These are phyloP conservation scores for Mesembryanthemum crystallinum DNA, from an alignment of 148 eudicot genomes.

Conservation along the genomic window DNA sequence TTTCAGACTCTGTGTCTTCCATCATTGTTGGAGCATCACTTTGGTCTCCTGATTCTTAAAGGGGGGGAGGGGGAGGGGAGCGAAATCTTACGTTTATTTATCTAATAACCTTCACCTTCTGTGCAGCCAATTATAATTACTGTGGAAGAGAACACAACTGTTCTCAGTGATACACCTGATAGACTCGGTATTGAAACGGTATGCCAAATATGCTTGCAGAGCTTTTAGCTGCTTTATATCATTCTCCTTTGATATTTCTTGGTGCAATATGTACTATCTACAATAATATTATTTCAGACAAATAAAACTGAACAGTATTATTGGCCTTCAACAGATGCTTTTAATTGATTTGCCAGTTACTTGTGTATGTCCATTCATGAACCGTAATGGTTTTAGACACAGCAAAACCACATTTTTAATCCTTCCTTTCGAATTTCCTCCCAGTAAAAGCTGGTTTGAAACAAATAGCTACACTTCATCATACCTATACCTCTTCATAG, in stretches of 20 bases:
- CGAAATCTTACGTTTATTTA: background rate
- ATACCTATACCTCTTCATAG: too few species aligned
- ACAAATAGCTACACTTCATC: too few species aligned
- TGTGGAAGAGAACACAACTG: slow-evolving; percentile 89
- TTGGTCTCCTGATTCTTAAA: background rate
- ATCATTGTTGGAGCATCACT: background rate
- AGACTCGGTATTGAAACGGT: slow-evolving; percentile 65
- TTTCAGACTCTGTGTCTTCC: background rate
- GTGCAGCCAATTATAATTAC: slow-evolving; percentile 78
- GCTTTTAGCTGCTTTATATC: background rate
- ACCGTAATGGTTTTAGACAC: too few species aligned
- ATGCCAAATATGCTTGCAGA: slow-evolving; percentile 19
- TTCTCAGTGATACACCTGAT: slow-evolving; percentile 80
- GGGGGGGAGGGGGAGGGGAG: background rate
- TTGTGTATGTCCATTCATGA: too few species aligned
- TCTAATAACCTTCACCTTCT: slow-evolving; percentile 17
- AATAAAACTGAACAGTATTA: too few species aligned
- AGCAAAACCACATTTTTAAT: too few species aligned
- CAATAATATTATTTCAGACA: background rate
- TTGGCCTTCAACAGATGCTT: too few species aligned
- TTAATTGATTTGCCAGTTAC: too few species aligned
- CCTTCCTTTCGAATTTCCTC: too few species aligned
- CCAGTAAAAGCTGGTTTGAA: too few species aligned
- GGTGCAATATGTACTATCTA: background rate
- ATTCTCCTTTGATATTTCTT: background rate